A percentile compares a stretch with the other conserved stretches of the same genome.
phyloP scores from a whole-genome alignment of 352 stramenopile genomes.

The Thalassiosira exigua region DNA sequence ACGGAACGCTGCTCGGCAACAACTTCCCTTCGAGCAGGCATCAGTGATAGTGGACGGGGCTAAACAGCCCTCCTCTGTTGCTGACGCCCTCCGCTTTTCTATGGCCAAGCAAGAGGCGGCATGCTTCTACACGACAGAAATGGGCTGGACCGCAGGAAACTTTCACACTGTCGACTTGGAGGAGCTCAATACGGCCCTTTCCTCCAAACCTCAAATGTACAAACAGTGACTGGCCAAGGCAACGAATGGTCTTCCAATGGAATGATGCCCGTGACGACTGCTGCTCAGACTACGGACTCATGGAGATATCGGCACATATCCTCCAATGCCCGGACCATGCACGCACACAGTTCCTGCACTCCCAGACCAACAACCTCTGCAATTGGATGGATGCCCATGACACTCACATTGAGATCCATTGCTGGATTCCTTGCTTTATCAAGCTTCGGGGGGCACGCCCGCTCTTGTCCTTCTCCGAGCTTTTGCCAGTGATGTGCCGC shows the following conservation, averaged over 20 bases:
- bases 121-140: not conserved
- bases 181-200: not conserved
- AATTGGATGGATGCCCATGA: conserved; percentile 5
- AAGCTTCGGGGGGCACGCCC: not conserved
- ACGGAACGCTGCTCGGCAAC: not conserved
- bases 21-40: not conserved
- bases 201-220: not conserved
- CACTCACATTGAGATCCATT: conserved; percentile 6
- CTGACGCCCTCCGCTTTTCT: not conserved
- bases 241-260: not conserved
- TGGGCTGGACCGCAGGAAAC: not conserved
- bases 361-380: not conserved
- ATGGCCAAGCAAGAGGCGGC: not conserved
- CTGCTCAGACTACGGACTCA: conserved; percentile 22
- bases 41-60: not conserved
- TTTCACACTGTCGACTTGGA: not conserved
- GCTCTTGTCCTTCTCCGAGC: not conserved
- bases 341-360: not conserved
- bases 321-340: conserved; percentile 5
- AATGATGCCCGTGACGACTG: not conserved
- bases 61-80: not conserved
- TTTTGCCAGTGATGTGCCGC: not conserved
- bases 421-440: conserved; percentile 14
- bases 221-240: not conserved
- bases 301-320: conserved; percentile 1